Conservation (phyloP, 1,139 yeast species). For the Starmera stellimalicola region DNA sequence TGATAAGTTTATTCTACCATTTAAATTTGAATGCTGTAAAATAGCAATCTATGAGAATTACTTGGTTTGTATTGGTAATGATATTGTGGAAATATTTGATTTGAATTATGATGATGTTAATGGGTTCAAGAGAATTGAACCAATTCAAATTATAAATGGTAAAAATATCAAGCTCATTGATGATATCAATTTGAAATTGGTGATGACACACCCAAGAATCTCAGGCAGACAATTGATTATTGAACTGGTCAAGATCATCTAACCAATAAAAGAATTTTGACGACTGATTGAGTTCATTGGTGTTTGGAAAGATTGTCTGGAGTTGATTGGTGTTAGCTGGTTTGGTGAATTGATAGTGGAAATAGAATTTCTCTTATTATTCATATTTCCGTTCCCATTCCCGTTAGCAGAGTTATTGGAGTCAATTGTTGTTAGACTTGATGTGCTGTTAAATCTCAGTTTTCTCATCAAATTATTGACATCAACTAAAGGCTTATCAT, state of each 20-base stretch:
- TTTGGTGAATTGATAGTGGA: conserved; percentile 15
- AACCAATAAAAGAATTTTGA: conserved; percentile 10
- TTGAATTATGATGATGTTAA: conserved; percentile 41
- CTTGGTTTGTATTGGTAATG: conserved; percentile 56
- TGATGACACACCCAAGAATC: conserved; percentile 64
- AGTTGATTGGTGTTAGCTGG: conserved; percentile 18
- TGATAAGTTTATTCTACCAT: conserved; percentile 40
- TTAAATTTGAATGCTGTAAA: conserved; percentile 39
- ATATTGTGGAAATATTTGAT: conserved; percentile 61
- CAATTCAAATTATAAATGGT: conserved; percentile 69
- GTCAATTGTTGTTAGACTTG: conserved; percentile 8
- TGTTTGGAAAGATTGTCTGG: conserved; percentile 17
- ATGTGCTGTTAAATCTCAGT: conserved; percentile 20
- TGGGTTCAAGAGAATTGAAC: conserved; percentile 24
- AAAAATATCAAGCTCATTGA: conserved; percentile 47
- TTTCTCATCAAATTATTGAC: conserved; percentile 41
- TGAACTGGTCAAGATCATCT: conserved; percentile 3
- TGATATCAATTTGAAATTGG: conserved; percentile 34
- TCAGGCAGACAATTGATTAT: conserved; percentile 52
- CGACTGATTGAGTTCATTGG: conserved; percentile 17
- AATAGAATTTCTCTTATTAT: conserved; percentile 8
- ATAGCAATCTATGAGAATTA: conserved; percentile 52
- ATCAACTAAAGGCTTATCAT: conserved; percentile 40
- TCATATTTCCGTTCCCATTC: background rate
- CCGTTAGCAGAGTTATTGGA: conserved; percentile 11